Evolutionary conservation across 2,329 filamentous ascomycete species (phyloP).

Genomic region (Pestalotiopsis sp.): DNA sequence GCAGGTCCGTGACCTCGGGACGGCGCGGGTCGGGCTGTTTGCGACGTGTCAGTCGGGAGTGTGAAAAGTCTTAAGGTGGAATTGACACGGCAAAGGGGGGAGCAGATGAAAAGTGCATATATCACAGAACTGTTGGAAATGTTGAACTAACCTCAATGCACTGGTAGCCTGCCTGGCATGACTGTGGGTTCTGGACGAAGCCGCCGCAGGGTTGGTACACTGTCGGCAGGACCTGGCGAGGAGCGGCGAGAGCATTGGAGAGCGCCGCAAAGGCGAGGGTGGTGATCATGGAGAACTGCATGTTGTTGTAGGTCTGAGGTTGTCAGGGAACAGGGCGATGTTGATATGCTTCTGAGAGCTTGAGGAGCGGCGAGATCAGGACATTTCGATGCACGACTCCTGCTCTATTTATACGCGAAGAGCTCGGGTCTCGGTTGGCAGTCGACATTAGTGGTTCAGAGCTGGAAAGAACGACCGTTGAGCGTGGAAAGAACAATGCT

Average conservation of each 20-base stretch:
- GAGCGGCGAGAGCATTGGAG: slow-evolving; percentile 6
- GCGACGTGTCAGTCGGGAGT: not conserved
- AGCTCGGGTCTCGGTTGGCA: not conserved
- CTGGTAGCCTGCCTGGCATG: slow-evolving; percentile 8
- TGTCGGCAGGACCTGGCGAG: not conserved
- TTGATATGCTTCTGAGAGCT: not conserved
- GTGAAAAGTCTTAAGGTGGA: not conserved
- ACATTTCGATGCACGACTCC: not conserved
- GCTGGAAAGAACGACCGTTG: not conserved
- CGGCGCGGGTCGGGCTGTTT: slow-evolving; percentile 13
- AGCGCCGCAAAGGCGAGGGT: slow-evolving; percentile 11
- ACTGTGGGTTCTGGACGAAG: slow-evolving; percentile 7
- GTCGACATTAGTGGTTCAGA: not conserved
- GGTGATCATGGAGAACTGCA: slow-evolving; percentile 7
- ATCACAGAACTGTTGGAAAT: not conserved
- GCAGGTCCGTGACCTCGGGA: slow-evolving; percentile 9
- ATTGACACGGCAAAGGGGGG: not conserved
- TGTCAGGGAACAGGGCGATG: not conserved
- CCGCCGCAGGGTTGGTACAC: slow-evolving; percentile 15
- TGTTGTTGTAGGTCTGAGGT: not conserved
- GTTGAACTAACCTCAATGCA: slow-evolving; percentile 5
- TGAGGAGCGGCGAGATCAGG: not conserved
- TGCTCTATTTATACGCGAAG: not conserved
- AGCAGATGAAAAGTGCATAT: not conserved
- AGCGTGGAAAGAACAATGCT: not conserved